Base-by-base conservation (phyloP, 805 yeast genomes). In the Myxozyma nipponensis region DNA sequence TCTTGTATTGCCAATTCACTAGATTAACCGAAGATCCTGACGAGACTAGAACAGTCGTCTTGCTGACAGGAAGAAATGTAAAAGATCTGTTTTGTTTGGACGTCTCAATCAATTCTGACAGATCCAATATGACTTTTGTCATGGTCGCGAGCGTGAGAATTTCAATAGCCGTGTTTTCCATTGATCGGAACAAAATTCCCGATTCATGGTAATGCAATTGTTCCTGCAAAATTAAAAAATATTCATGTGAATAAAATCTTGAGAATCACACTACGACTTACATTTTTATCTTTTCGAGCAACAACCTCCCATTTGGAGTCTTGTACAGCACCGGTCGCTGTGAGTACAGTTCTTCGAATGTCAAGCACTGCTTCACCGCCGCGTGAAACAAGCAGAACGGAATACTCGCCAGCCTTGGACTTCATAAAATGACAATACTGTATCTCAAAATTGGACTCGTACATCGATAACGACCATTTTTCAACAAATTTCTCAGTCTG, bases 1-100 rank as follows among this genome's bases (percentile, higher is more conserved):
- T 46, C 18, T 52, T 45, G 44, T 54, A 52, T 7, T 42, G 49
- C 56, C 55, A 47, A 39, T 53, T 48, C 40, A 54, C 39, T 25
- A 54, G 40, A 10, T 41, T 9, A 5, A 54, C 37, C 21, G 43
- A 21, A 1, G 46, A 7, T 22, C 57, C 54, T 4, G 54, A 47
- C n/a, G 46, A 42, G 6, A 50, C 32, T 9, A 53, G 37, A 22
- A 53, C 23, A 1, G 57, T 34, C 7, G 57, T 23, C 38, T 47
- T 50, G 24, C 54, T 46, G 10, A 44, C 38, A 2, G 57, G 55
- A n/a, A 53, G 25, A 24, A 45, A 46, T 4, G 52, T 39, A 3
- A 50, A 23, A 17, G 35, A 6, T n/a, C 23, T 17, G 3, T 10
- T 17, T 10, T 21, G 18, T n/a, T 49, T 15, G 6, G 6, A 15